Evolutionary conservation across 2,329 filamentous ascomycete genomes (phyloP), one percentile per base, ranked within the genome.

Genomic region (Aspergillus aculeatus): DNA sequence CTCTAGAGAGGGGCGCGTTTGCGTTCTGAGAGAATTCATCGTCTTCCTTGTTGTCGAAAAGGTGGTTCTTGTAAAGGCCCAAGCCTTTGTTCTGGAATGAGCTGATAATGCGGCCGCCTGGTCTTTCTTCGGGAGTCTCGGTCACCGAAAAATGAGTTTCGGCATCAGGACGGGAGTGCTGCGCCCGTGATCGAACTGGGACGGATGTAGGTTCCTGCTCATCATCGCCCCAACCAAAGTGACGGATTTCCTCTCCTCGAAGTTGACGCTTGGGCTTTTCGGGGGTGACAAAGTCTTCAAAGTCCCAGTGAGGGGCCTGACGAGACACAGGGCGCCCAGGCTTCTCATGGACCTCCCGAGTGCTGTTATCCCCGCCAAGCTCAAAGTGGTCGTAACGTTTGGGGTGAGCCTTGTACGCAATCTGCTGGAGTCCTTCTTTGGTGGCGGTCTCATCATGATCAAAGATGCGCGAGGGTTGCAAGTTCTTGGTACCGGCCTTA

Each of bases 231-330:
- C 91, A 96, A 61, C 82, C 84, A 72, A 88, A 87, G 73, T 95
- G 89, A 57, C 90, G 89, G 61, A 88, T 83, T 62, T 95, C 87
- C 70, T 92, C 86, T 44, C 83, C 80, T 61, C 87, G 84, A 56
- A 84, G 74, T 74, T 89, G 90, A 50, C 82, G 78, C 4, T 84
- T 82, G 51, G 85, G 81, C 81, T 96, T 96, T 65, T 89, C 84
- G 0, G 94, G 94, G 0, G 93, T 96, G 16, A 81, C 80, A 69
- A 96, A 96, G 77, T 96, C 92, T 62, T 91, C 86, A 75, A 98
- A 98, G 52, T 87, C 86, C 92, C 94, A 97, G 63, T 91, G 88
- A 64, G 87, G 87, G 60, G 83, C 80, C 72, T 91, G 88, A 57
- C 82, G 81, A 70, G 67, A 66, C 49, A 71, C 70, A 19, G 69